Base-by-base conservation (phyloP, 2,329 filamentous ascomycete genomes). In the Claviceps sorghi region DNA sequence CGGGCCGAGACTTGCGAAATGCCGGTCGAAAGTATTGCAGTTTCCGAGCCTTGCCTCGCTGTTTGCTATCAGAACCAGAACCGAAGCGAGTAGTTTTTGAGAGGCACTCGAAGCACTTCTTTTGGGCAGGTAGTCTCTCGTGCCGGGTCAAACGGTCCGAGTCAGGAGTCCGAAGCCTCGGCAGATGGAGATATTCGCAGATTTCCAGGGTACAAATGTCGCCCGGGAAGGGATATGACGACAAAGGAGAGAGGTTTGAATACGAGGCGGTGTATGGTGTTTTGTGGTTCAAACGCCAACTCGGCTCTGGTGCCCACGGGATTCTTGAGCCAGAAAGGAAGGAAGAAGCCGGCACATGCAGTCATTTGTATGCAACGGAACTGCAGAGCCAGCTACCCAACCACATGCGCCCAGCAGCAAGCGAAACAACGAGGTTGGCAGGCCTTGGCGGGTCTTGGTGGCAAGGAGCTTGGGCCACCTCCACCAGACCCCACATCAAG, bases 181-280 rank as follows among this genome's bases (percentile, higher is more conserved):
- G 21, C 10, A 21, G 30, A 38, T n/a, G 41, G 21, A 10, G 32
- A 26, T 29, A n/a, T 38, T 44, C 17, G 22, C 21, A 47, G 13
- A 36, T 10, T 40, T 19, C 21, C 44, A 34, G 48, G 42, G 43
- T 32, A 42, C 32, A 38, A 38, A 21, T 44, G n/a, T 19, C 19
- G 43, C 6, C 17, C 6, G 19, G 42, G 21, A 30, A 51, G 19
- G 45, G 15, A 34, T 53, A 45, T 43, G 48, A 53, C 26, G 49
- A 48, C 22, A 50, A 43, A 6, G 15, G n/a, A 30, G 40, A 49
- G 49, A 48, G 49, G 40, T 22, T 51, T 48, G 29, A 45, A 13
- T 19, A 51, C n/a, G 42, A 53, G 38, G 13, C 30, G 45, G n/a
- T 36, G 32, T 48, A n/a, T 48, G 51, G 43, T 41, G 48, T 53